Evolutionary conservation across 2,329 filamentous ascomycete genomes (phyloP).

Genomic region (Didymella lethalis): DNA sequence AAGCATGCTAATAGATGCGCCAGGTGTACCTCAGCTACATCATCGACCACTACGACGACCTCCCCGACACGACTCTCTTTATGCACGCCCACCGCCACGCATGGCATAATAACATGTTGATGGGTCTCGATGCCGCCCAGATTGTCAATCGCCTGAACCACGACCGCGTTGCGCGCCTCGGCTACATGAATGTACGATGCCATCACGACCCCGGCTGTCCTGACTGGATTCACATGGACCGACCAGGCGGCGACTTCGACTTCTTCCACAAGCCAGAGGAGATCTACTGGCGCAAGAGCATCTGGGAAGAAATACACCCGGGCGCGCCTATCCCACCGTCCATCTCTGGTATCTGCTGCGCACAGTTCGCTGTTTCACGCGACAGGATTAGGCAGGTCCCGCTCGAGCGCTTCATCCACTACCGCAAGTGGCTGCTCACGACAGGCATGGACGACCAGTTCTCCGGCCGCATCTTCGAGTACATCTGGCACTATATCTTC

Average conservation of each 20-base stretch:
- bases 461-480: slow-evolving; percentile 51
- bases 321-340: slow-evolving; percentile 49
- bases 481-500: slow-evolving; percentile 54
- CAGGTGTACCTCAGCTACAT: slow-evolving; percentile 66
- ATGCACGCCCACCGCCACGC: slow-evolving; percentile 63
- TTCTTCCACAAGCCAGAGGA: slow-evolving; percentile 52
- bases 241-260: slow-evolving; percentile 51
- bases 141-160: slow-evolving; percentile 61
- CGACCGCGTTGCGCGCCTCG: slow-evolving; percentile 60
- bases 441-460: slow-evolving; percentile 50
- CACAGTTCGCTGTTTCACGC: slow-evolving; percentile 63
- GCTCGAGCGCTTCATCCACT: slow-evolving; percentile 60
- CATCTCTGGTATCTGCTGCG: slow-evolving; percentile 61
- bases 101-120: slow-evolving; percentile 68
- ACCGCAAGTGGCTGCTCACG: slow-evolving; percentile 61
- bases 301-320: slow-evolving; percentile 54
- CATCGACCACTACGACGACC: slow-evolving; percentile 67
- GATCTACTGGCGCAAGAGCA: slow-evolving; percentile 43
- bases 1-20: slow-evolving; percentile 13
- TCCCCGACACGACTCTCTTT: slow-evolving; percentile 67
- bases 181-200: slow-evolving; percentile 69
- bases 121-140: slow-evolving; percentile 59
- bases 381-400: slow-evolving; percentile 59
- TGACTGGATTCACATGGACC: slow-evolving; percentile 62
- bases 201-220: slow-evolving; percentile 66